Evolutionary conservation across 1,284 basidiomycete genomes (phyloP).

Genomic region (Austroboletus niveus): DNA sequence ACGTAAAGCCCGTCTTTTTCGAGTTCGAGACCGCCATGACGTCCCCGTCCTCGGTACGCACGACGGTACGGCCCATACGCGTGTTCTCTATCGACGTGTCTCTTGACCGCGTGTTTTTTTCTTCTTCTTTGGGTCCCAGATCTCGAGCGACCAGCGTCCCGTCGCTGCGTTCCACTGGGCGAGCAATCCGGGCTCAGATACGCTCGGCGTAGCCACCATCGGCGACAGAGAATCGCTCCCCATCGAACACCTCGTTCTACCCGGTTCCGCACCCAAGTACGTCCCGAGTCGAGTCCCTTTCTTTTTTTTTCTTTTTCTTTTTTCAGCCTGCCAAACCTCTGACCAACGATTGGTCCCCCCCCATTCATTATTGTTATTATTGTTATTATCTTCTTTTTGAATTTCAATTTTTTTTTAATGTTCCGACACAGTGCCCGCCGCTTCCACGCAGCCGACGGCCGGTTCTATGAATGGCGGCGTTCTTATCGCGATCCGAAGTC

Average conservation of each 20-base stretch:
- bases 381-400: not conserved
- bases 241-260: slow-evolving; percentile 60
- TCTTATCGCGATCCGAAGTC: slow-evolving; percentile 42
- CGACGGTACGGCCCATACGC: slow-evolving; percentile 45
- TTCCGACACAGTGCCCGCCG: slow-evolving; percentile 48
- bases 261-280: slow-evolving; percentile 50
- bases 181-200: slow-evolving; percentile 39
- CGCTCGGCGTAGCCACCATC: slow-evolving; percentile 57
- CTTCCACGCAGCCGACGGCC: slow-evolving; percentile 53
- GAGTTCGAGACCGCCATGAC: slow-evolving; percentile 55
- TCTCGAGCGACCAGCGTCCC: slow-evolving; percentile 49
- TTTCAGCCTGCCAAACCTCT: not conserved
- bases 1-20: slow-evolving; percentile 57
- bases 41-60: slow-evolving; percentile 37
- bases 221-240: slow-evolving; percentile 48
- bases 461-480: slow-evolving; percentile 62
- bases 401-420: not conserved
- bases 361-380: not conserved
- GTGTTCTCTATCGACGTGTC: not conserved
- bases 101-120: too few relatives aligned
- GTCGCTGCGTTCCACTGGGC: slow-evolving; percentile 66
- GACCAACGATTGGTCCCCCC: too few relatives aligned
- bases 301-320: not conserved
- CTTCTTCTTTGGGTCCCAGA: slow-evolving; percentile 17
- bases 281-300: too few relatives aligned